phyloP scores from a whole-genome alignment of 1,284 basidiomycete genomes.

The Naganishia albida region DNA sequence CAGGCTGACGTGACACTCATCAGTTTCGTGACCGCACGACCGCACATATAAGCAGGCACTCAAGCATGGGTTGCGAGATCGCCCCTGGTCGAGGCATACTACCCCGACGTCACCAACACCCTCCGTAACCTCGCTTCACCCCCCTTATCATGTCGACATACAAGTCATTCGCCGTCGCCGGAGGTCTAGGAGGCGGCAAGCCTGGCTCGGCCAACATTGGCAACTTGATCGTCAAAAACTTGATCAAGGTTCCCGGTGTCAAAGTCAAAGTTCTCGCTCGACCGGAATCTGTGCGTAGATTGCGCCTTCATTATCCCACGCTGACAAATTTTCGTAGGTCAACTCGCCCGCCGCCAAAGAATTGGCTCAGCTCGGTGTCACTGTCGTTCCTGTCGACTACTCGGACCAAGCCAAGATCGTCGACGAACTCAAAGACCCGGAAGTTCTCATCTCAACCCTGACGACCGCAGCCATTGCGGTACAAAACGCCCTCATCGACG shows the following conservation, averaged over 20 bases:
- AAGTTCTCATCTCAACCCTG: constrained; percentile 36
- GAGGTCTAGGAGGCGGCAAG: constrained; percentile 22
- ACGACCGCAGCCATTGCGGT: constrained; percentile 25
- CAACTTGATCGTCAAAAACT: constrained; percentile 29
- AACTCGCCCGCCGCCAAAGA: constrained; percentile 16
- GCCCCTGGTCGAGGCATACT: neutral
- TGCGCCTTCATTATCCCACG: neutral
- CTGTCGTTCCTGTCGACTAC: constrained; percentile 33
- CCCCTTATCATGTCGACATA: constrained; percentile 9
- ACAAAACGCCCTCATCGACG: constrained; percentile 31
- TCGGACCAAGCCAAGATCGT: constrained; percentile 23
- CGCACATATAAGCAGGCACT: neutral
- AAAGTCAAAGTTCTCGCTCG: constrained; percentile 34
- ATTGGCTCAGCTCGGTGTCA: constrained; percentile 29
- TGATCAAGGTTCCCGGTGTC: constrained; percentile 20
- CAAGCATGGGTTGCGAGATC: neutral
- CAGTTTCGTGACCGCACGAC: neutral
- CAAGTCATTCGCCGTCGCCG: constrained; percentile 36
- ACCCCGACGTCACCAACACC: neutral
- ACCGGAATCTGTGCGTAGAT: constrained; percentile 24
- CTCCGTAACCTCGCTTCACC: neutral
- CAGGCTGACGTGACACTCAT: too few species aligned
- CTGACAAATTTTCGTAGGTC: constrained; percentile 5
- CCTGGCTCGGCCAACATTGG: constrained; percentile 32
- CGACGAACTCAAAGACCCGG: constrained; percentile 32